Evolutionary conservation across 23 red algal genomes (phyloP).

Genomic region (Chondrus crispus): DNA sequence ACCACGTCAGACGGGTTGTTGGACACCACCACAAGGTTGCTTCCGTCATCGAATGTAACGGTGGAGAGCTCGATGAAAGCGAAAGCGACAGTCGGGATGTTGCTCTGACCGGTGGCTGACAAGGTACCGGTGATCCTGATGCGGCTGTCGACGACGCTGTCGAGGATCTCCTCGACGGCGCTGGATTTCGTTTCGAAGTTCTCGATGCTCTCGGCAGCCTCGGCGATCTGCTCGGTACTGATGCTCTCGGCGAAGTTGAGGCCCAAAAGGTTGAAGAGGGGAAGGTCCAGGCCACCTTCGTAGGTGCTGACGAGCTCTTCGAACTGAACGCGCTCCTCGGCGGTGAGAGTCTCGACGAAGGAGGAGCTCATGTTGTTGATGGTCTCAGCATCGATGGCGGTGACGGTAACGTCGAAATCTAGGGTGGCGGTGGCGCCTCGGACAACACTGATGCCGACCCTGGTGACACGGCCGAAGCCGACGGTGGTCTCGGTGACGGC

Average conservation of each 20-base stretch:
- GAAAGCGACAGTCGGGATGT: conserved; percentile 10
- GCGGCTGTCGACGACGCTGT: neutral
- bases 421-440: too few species aligned
- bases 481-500: too few species aligned
- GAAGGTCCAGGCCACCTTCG: neutral
- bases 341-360: neutral
- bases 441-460: too few species aligned
- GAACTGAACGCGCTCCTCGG: neutral
- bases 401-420: conserved; percentile 28
- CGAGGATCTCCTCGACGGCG: neutral
- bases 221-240: neutral
- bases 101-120: neutral
- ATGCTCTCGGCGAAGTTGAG: neutral
- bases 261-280: neutral
- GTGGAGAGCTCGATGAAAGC: conserved; percentile 9
- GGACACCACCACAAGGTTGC: neutral
- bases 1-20: neutral
- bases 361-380: neutral
- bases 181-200: neutral
- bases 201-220: neutral
- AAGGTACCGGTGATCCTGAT: conserved; percentile 14
- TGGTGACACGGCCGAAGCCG: too few species aligned
- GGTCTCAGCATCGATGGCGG: neutral
- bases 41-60: neutral
- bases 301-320: neutral